Base-by-base conservation (phyloP, 805 yeast species). In the Vanderwaltozyma tropicalis region DNA sequence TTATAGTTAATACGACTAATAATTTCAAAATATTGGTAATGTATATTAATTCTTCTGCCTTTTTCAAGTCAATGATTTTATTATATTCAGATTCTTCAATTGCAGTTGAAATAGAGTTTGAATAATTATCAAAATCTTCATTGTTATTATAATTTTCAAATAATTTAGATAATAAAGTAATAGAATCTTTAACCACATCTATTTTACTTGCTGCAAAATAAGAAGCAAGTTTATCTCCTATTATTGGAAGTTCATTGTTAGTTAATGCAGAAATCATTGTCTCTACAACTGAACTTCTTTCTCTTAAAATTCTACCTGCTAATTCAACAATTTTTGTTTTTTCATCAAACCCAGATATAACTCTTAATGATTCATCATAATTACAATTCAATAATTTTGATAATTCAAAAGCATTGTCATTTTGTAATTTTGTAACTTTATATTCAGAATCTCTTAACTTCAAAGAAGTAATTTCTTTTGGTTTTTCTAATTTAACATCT, bases 271-370 rank as follows among this genome's bases (percentile, higher is more conserved):
- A 34, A 18, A 63, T 49, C 1, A 67, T 61, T 3, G 72, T 54
- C 29, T 66, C 63, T n/a, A 76, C 48, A 0, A 74, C 57, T 1
- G 64, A 53, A 42, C 76, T 60, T 49, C 80, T 67, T 48, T 79
- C 85, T 39, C 66, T 57, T 39, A 75, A 55, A 1, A 72, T 59
- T n/a, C 53, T 55, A 17, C 17, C n/a, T 12, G 22, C 19, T 17
- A 36, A 32, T 11, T 31, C 29, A 3, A 12, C 9, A 4, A 35
- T 25, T 16, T 61, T 52, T 34, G 31, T 40, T 14, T 15, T 40
- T 37, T 74, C 63, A 38, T 52, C 33, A 58, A 72, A 61, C 31
- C 36, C 41, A 6, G 41, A 37, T 4, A 47, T 20, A 4, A 75
- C 57, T 47, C 80, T 64, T n/a, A 72, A 55, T 1, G 67, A 62